Evolutionary conservation across 1,284 basidiomycete genomes (phyloP), one percentile per base, ranked within the genome.

Genomic region (Ceratorhiza oryzae-sativae): DNA sequence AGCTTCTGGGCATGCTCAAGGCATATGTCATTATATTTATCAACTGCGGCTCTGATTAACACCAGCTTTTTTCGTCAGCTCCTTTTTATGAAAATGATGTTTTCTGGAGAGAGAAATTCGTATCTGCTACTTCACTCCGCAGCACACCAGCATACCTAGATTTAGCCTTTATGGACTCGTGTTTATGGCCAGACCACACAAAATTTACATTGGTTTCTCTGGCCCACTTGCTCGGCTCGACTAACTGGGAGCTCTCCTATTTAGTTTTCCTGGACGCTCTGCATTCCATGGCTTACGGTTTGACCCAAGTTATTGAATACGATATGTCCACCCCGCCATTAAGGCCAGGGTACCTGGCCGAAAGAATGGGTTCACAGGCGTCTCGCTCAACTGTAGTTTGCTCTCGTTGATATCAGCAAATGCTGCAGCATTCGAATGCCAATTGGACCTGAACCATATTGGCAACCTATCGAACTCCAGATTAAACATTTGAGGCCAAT

Each of bases 321-420:
- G 55, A 70, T 30, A 70, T 49, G 1, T 48, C 55, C 27, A 36
- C 48, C 8, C 18, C n/a, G 9, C 25, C 41, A 12, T 10, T 59
- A n/a, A 5, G 13, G 30, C 9, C 45, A 1, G 18, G 48, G 3
- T 6, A 9, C 20, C 53, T 46, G 30, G 41, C 55, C n/a, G 23
- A 58, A 41, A n/a, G 36, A 53, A 23, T 68, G 63, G 63, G 9
- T 27, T 12, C 36, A 70, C n/a, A 55, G 67, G 13, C 59, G 53
- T 23, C 55, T 55, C 1, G 25, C 20, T 27, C 27, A 20, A 27
- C 20, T 70, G 36, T 55, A 70, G 27, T 15, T 48, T 3, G 30
- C 30, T 8, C 67, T 70, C 18, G 55, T 39, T 5, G 41, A 70
- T 4, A 70, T 70, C n/a, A n/a, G n/a, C n/a, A 27, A 70, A 70